A percentile compares a stretch with the other conserved stretches of the same genome.
phyloP scores from a whole-genome alignment of 2,329 filamentous ascomycete species.

The Teratosphaeria pseudoeucalypti region DNA sequence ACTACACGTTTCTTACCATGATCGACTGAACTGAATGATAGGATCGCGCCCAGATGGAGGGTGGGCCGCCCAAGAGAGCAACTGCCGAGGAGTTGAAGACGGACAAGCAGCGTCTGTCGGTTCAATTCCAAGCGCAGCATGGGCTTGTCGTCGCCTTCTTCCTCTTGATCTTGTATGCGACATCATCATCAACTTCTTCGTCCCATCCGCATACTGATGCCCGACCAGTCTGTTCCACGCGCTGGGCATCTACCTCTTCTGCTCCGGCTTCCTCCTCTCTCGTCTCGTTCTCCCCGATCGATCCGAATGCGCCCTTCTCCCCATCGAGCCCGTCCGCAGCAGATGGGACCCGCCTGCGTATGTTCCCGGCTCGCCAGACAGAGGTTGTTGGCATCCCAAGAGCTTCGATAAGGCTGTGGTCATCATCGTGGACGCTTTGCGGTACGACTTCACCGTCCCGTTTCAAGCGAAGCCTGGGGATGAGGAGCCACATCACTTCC shows the following conservation, averaged over 20 bases:
- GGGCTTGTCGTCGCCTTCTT: constrained; percentile 54
- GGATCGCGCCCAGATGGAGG: constrained; percentile 6
- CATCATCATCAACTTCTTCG: not conserved
- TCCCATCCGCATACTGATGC: constrained; percentile 2
- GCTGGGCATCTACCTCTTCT: constrained; percentile 82
- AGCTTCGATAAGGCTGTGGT: constrained; percentile 86
- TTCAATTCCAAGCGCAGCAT: constrained; percentile 45
- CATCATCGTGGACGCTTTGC: constrained; percentile 81
- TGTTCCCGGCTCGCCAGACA: constrained; percentile 33
- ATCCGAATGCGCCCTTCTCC: constrained; percentile 65
- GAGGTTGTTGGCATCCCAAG: constrained; percentile 93
- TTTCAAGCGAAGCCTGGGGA: constrained; percentile 43
- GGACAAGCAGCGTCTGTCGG: constrained; percentile 31
- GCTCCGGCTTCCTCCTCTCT: constrained; percentile 86
- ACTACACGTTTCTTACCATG: not conserved
- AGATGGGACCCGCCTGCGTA: constrained; percentile 9
- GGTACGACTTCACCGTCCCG: constrained; percentile 94
- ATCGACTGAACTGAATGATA: not conserved
- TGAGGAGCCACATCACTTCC: constrained; percentile 53
- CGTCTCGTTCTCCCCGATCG: constrained; percentile 69
- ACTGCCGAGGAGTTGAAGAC: constrained; percentile 16
- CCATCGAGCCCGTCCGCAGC: constrained; percentile 35
- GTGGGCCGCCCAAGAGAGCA: constrained; percentile 5
- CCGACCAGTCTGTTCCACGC: constrained; percentile 55
- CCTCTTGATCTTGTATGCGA: constrained; percentile 48